These are phyloP conservation scores for Dactylellina haptotyla DNA, from an alignment of 2,329 filamentous ascomycete genomes.

Conservation along the genomic window DNA sequence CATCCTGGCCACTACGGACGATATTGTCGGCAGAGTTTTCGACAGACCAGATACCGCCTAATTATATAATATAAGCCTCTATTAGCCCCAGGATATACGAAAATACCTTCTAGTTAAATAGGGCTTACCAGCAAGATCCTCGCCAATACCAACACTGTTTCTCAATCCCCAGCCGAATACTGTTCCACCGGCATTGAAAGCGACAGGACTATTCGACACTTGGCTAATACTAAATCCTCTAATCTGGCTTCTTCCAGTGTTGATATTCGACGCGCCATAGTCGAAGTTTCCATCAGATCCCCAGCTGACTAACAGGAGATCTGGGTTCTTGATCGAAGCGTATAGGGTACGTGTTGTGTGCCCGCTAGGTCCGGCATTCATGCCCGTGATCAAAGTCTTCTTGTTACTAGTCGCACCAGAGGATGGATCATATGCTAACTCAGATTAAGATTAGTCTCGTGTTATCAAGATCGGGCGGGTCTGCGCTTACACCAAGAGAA, in stretches of 20 bases:
- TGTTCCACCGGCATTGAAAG: slow-evolving; percentile 66
- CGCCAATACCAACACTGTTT: slow-evolving; percentile 77
- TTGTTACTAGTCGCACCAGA: slow-evolving; percentile 65
- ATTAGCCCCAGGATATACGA: slow-evolving; percentile 49
- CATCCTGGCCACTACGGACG: slow-evolving; percentile 68
- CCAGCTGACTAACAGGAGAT: slow-evolving; percentile 72
- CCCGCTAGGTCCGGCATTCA: slow-evolving; percentile 66
- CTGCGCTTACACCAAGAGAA: slow-evolving; percentile 19
- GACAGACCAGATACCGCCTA: slow-evolving; percentile 69
- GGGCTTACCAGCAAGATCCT: slow-evolving; percentile 63
- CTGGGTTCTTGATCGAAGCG: slow-evolving; percentile 67
- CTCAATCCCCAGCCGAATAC: slow-evolving; percentile 75
- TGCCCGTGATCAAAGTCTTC: slow-evolving; percentile 70
- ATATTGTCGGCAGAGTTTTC: slow-evolving; percentile 78
- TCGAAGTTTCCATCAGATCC: slow-evolving; percentile 75
- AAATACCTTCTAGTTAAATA: background rate
- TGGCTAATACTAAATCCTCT: slow-evolving; percentile 70
- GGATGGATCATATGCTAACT: slow-evolving; percentile 70
- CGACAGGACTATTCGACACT: slow-evolving; percentile 63
- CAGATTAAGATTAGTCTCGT: slow-evolving; percentile 23
- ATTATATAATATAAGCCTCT: slow-evolving; percentile 59
- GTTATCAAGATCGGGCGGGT: background rate
- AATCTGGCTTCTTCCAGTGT: slow-evolving; percentile 73
- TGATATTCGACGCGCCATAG: slow-evolving; percentile 64
- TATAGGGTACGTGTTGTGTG: slow-evolving; percentile 76